Base-by-base conservation (phyloP, 2,329 filamentous ascomycete genomes). In the Xylariaceae sp. region DNA sequence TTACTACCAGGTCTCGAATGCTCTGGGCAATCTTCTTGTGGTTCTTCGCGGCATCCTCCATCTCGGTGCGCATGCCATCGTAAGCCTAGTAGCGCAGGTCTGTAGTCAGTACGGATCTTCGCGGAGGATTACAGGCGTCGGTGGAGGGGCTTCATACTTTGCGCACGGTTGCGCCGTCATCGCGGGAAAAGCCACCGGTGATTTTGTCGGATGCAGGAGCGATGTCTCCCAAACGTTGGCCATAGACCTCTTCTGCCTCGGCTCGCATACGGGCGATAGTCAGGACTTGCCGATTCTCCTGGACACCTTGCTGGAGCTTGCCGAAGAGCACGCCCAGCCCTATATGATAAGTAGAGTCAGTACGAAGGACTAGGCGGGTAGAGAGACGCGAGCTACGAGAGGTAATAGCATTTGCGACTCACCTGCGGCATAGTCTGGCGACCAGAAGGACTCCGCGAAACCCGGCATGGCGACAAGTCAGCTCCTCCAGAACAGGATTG, bases 401-500 rank as follows among this genome's bases (percentile, higher is more conserved):
- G 22, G 22, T 26, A n/a, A n/a, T n/a, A n/a, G n/a, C n/a, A n/a
- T 35, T 18, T 11, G 7, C 9, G 33, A 17, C 77, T 64, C 71
- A 87, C 86, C 90, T 74, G 87, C 89, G 64, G 91, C 91, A 76
- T 97, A 97, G 77, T 98, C 93, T 63, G 81, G 81, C 48, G 93
- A 95, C 93, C 93, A 98, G 72, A 98, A 97, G 38, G 90, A 95
- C 70, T 91, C 89, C 55, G 89, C 83, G 69, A 98, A 97, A 58
- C 87, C 81, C 55, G 87, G 85, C 87, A 91, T 91, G 63, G 66
- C 81, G 45, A 58, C 48, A 49, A 51, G 47, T 48, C 46, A 48
- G 49, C 19, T 44, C 37, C 38, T 31, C 13, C 45, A 40, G 33
- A 11, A 11, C 22, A n/a, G n/a, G n/a, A n/a, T n/a, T n/a, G n/a